These are phyloP conservation scores for Poa pratensis DNA, from an alignment of 176 grass and related monocot species.

Conservation along the genomic window DNA sequence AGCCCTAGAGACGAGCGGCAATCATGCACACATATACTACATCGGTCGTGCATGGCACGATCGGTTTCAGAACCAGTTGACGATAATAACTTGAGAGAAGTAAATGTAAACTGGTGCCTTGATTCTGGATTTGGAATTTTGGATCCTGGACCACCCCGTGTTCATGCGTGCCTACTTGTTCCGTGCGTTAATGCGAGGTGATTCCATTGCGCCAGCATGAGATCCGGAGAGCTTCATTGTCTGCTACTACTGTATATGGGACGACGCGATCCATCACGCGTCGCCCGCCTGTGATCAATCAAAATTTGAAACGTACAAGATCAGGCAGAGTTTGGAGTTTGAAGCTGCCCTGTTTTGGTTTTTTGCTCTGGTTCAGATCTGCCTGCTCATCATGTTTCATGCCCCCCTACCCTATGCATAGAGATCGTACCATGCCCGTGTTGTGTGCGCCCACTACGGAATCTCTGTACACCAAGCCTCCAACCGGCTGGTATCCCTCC, in stretches of 20 bases:
- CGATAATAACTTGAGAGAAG: neutral
- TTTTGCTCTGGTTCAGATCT: neutral
- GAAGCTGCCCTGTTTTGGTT: too few species aligned
- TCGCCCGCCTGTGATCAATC: neutral
- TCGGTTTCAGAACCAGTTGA: neutral
- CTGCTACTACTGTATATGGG: too few species aligned
- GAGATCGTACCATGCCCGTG: neutral
- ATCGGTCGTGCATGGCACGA: neutral
- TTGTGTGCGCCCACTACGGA: neutral
- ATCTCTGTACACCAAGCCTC: neutral
- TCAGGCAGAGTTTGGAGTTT: too few species aligned
- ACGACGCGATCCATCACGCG: neutral
- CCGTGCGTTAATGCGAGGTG: neutral
- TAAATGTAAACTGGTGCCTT: neutral
- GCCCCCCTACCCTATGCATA: too few species aligned
- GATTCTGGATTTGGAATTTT: neutral
- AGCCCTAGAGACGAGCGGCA: neutral
- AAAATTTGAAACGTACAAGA: neutral
- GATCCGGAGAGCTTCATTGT: neutral
- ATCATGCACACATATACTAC: neutral
- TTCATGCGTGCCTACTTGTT: neutral
- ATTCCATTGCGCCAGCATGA: neutral
- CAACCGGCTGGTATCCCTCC: neutral
- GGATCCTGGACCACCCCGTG: neutral
- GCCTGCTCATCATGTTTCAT: neutral